Percentiles rank a stretch among this genome's conserved stretches.
phyloP scores from a whole-genome alignment of 129 eudicot species.

The Heracleum sosnowskyi region DNA sequence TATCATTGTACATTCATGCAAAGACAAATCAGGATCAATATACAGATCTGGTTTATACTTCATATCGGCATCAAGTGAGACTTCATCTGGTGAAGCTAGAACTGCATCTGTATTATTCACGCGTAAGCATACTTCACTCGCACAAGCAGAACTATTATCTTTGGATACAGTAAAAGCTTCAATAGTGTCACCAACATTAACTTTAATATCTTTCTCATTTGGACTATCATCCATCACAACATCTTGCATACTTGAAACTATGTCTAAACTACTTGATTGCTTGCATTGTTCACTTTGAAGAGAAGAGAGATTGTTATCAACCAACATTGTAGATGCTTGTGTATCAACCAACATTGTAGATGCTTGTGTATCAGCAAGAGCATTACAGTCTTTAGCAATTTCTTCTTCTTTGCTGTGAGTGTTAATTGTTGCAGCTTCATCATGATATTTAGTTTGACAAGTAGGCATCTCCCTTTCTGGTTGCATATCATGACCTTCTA shows the following conservation, averaged over 20 bases:
- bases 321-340: constrained; percentile 13
- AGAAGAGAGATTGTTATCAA: constrained; percentile 16
- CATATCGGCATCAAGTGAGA: constrained; percentile 10
- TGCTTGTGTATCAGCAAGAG: constrained; percentile 15
- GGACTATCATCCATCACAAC: not conserved
- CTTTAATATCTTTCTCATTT: not conserved
- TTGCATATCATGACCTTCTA: constrained; percentile 15
- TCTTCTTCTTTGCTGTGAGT: constrained; percentile 11
- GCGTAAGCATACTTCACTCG: constrained; percentile 5
- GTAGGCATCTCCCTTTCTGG: constrained; percentile 8
- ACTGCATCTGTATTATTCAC: constrained; percentile 3
- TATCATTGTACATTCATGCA: constrained; percentile 18
- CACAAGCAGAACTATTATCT: not conserved
- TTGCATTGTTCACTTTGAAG: constrained; percentile 19
- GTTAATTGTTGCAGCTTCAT: constrained; percentile 11
- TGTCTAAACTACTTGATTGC: constrained; percentile 2
- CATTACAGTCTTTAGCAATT: constrained; percentile 6
- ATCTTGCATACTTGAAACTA: constrained; percentile 9
- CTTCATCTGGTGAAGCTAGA: constrained; percentile 5
- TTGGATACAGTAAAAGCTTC: constrained; percentile 10
- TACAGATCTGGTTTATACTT: not conserved
- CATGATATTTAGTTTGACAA: constrained; percentile 11
- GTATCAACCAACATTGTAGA: constrained; percentile 10
- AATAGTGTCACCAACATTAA: not conserved
- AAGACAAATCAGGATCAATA: constrained; percentile 22